A percentile compares a stretch with the other conserved stretches of the same genome.
Evolutionary conservation across 148 eudicot species (phyloP).

Genomic region (Fagopyrum homotropicum): DNA sequence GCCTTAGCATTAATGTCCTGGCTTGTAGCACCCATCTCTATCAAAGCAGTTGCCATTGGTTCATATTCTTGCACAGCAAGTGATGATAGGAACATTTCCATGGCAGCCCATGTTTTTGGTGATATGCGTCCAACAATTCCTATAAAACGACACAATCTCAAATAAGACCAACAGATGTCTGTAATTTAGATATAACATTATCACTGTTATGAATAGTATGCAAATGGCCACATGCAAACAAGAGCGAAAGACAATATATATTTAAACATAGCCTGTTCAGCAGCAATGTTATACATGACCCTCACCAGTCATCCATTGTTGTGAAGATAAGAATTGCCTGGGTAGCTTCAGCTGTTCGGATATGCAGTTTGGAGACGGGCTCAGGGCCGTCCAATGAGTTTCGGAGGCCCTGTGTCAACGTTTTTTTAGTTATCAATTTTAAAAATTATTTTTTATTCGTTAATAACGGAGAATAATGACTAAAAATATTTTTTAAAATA

Average conservation of each 20-base stretch:
- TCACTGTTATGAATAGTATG: neutral
- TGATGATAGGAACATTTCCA: constrained; percentile 83
- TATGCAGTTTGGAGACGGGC: too few relatives aligned
- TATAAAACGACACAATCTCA: constrained; percentile 19
- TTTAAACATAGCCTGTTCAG: neutral
- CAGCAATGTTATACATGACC: neutral
- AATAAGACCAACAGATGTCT: neutral
- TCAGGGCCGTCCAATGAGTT: too few relatives aligned
- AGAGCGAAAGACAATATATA: neutral
- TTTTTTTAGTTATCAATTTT: too few relatives aligned
- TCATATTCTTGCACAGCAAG: constrained; percentile 77
- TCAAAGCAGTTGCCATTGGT: constrained; percentile 83
- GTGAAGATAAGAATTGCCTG: too few relatives aligned
- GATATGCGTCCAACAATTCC: constrained; percentile 99
- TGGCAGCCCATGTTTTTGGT: constrained; percentile 88
- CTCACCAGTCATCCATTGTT: too few relatives aligned
- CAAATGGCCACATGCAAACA: neutral
- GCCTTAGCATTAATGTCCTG: constrained; percentile 65
- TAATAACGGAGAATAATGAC: too few relatives aligned
- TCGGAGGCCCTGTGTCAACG: too few relatives aligned
- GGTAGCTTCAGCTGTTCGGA: too few relatives aligned
- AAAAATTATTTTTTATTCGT: too few relatives aligned
- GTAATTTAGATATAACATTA: neutral
- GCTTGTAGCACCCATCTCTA: constrained; percentile 91
- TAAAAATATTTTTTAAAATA: too few relatives aligned